A percentile compares a stretch with the other conserved stretches of the same genome.
Evolutionary conservation across 257 asterid species (phyloP).

Genomic region (Jaltomata sinuosa): DNA sequence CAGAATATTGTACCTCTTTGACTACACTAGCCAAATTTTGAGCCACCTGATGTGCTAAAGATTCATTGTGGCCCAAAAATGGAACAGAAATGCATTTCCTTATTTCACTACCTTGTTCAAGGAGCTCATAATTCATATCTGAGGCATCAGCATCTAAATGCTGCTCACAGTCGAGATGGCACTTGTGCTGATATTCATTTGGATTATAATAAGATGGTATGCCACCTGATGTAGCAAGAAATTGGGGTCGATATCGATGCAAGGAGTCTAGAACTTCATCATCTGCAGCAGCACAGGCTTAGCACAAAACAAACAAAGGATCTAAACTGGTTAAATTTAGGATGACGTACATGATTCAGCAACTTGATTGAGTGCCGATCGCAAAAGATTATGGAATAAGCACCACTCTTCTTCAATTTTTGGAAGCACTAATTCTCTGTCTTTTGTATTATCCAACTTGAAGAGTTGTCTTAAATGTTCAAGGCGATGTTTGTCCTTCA

Average conservation of each 20-base stretch:
- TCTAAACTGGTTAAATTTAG: background rate
- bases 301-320: background rate
- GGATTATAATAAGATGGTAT: conserved; percentile 45
- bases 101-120: conserved; percentile 29
- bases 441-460: conserved; percentile 28
- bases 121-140: conserved; percentile 26
- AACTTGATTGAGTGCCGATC: conserved; percentile 66
- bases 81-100: conserved; percentile 54
- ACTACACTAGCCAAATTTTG: conserved; percentile 46
- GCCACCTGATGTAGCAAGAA: conserved; percentile 34
- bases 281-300: conserved; percentile 49
- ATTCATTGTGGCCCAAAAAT: conserved; percentile 49
- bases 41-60: conserved; percentile 42
- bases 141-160: conserved; percentile 23
- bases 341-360: conserved; percentile 57
- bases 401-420: conserved; percentile 88
- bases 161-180: conserved; percentile 26
- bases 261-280: conserved; percentile 59
- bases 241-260: conserved; percentile 80
- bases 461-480: conserved; percentile 42
- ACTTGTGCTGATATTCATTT: conserved; percentile 38
- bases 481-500: conserved; percentile 64
- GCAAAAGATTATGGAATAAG: conserved; percentile 71
- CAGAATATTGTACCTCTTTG: conserved; percentile 54
- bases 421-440: conserved; percentile 17